Evolutionary conservation across 2,329 filamentous ascomycete genomes (phyloP), one percentile per base, ranked within the genome.

Genomic region (Bipolaris victoriae): DNA sequence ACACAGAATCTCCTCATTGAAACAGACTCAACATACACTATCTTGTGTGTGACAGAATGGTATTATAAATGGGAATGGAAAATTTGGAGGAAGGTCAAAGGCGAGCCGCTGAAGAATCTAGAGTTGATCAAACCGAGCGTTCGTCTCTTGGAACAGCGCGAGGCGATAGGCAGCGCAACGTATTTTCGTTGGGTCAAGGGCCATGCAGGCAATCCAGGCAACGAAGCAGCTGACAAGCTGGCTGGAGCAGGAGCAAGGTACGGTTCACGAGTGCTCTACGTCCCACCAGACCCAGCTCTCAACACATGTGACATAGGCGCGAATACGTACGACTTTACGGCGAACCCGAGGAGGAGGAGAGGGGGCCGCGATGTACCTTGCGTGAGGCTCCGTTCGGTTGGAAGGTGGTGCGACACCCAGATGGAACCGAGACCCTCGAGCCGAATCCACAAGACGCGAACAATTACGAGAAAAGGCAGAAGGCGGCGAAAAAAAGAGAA

Each of bases 171-270:
- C 33, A 77, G 80, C 2, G 76, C 79, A 62, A 94, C 90, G 0
- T 77, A 83, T 53, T 94, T 96, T 69, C 83, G 87, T 62, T 97
- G 92, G 92, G 87, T 97, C 40, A 96, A 95, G 77, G 93, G 92
- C 0, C 93, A 97, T 73, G 83, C 83, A 24, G 24, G 81, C 44
- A 82, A 90, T 64, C 75, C 79, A 3, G 92, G 92, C 2, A 97
- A 97, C 69, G 82, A 86, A 50, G 89, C 86, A 10, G 93, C 93
- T 1, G 93, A 97, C 79, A 77, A 77, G 60, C 79, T 97, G 61
- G 93, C 93, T 1, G 89, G 91, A 29, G 79, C 81, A 54, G 90
- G 88, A 1, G 88, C 89, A 24, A 29, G n/a, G 55, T 58, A 46
- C 31, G 49, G n/a, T 41, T 31, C 10, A 40, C 20, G 9, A 9